Conservation (phyloP, 164 flowering plant species). For the Aristolochia fimbriata region DNA sequence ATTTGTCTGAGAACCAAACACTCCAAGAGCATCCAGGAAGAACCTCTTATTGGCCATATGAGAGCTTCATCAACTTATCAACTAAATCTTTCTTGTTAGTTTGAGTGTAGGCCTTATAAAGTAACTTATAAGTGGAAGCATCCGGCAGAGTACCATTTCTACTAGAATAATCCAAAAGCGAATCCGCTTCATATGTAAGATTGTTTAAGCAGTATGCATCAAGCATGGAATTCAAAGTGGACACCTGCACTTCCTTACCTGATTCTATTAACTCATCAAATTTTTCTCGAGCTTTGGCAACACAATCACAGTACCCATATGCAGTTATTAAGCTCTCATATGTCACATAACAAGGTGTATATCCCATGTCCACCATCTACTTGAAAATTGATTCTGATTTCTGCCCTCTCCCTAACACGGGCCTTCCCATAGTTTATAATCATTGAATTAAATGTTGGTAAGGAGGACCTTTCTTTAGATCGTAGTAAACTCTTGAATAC, state of each 20-base stretch:
- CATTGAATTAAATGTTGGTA: slow-evolving; percentile 94
- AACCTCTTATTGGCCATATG: slow-evolving; percentile 83
- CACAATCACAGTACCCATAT: slow-evolving; percentile 75
- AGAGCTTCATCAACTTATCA: slow-evolving; percentile 42
- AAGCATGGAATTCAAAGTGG: slow-evolving; percentile 86
- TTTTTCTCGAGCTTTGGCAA: slow-evolving; percentile 64
- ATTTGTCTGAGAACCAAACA: slow-evolving; percentile 28
- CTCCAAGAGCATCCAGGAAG: slow-evolving; percentile 85
- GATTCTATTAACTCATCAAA: slow-evolving; percentile 43
- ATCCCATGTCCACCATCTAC: slow-evolving; percentile 55
- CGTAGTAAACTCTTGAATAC: slow-evolving; percentile 69
- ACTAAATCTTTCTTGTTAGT: slow-evolving; percentile 65
- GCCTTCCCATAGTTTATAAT: slow-evolving; percentile 90
- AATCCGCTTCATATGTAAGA: slow-evolving; percentile 62
- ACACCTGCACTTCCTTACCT: slow-evolving; percentile 48
- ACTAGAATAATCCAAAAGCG: slow-evolving; percentile 40
- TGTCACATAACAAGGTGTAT: slow-evolving; percentile 65
- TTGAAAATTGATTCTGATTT: slow-evolving; percentile 32
- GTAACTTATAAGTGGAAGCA: slow-evolving; percentile 80
- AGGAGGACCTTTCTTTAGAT: slow-evolving; percentile 75
- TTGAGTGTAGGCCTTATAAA: slow-evolving; percentile 79
- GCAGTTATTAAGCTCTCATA: slow-evolving; percentile 68
- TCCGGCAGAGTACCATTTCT: slow-evolving; percentile 28
- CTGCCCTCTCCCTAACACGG: slow-evolving; percentile 71
- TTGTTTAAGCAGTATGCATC: slow-evolving; percentile 79